Evolutionary conservation across 2,329 filamentous ascomycete genomes (phyloP), one percentile per base, ranked within the genome.

Genomic region (Alternaria rosae): DNA sequence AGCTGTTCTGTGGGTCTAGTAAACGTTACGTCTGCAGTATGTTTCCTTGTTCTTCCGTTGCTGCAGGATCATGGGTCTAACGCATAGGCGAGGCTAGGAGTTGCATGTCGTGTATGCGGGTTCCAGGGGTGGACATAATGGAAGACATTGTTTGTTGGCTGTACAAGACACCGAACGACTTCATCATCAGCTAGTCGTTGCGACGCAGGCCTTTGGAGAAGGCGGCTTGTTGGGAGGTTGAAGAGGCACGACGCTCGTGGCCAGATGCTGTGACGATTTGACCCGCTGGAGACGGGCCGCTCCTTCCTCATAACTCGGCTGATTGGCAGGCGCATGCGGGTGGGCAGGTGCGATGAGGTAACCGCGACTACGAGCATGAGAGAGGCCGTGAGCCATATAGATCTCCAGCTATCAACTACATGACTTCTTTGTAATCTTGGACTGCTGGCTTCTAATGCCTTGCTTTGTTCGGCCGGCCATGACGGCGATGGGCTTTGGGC

Each of bases 251-350:
- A 20, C 30, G 30, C 20, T 32, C 10, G 54, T 43, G 44, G 58
- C n/a, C 35, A 52, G 28, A 57, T 57, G 59, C 26, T 43, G 45
- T 51, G 41, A 50, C 57, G 61, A 50, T 32, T 56, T 48, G 61
- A 48, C 44, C 61, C 57, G 57, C 42, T 57, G 51, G 51, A 43
- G 44, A 32, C 59, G 62, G 62, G 59, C 62, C 62, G 62, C 59
- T 47, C 62, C 62, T 58, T 58, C 52, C 48, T 61, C n/a, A 50
- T 32, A 44, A 41, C 20, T 23, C 26, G 26, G 42, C 62, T 64
- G 56, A 65, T 65, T 65, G 65, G 65, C 62, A 62, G 58, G 58
- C 57, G 57, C 51, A 25, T 47, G 30, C 25, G 50, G 61, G 45
- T 41, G 54, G 47, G 54, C 47, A 57, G 48, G 59, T 52, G 62